A percentile compares a stretch with the other conserved stretches of the same genome.
phyloP scores from a whole-genome alignment of 768 basidiomycete species.

The Psilocybe cubensis region DNA sequence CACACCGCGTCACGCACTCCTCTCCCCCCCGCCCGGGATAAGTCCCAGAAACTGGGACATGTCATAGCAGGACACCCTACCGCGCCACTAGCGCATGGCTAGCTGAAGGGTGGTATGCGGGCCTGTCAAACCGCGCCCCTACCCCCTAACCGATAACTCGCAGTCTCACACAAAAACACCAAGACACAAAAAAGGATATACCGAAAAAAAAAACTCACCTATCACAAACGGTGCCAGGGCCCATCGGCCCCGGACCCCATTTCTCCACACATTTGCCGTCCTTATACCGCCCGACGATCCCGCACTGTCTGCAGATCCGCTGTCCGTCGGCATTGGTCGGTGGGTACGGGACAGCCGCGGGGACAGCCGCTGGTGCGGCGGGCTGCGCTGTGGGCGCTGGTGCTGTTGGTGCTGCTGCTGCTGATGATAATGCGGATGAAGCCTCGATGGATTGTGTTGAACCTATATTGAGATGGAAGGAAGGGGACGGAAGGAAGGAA shows the following conservation, averaged over 20 bases:
- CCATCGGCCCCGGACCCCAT: conserved; percentile 85
- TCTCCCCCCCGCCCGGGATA: conserved; percentile 1
- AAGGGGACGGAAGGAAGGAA: no score
- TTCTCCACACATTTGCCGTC: conserved; percentile 88
- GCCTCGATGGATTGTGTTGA: conserved; percentile 15
- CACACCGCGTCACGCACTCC: conserved; percentile 7
- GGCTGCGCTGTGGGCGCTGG: neutral
- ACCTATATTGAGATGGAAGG: neutral
- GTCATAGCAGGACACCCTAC: neutral
- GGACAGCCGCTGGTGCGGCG: no score
- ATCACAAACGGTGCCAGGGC: conserved; percentile 85
- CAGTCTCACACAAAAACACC: neutral
- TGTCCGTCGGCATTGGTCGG: conserved; percentile 66
- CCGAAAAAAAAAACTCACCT: conserved; percentile 41
- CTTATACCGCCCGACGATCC: conserved; percentile 75
- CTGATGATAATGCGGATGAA: conserved; percentile 17
- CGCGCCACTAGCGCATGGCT: neutral
- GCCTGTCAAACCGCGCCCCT: neutral
- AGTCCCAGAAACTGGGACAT: neutral
- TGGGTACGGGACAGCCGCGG: conserved; percentile 34
- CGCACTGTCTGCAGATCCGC: conserved; percentile 78
- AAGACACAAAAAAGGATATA: neutral
- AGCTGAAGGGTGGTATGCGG: neutral
- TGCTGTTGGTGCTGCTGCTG: conserved; percentile 5
- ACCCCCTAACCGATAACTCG: no score